Base-by-base conservation (phyloP, 257 asterid species). In the Lycium ferocissimum region DNA sequence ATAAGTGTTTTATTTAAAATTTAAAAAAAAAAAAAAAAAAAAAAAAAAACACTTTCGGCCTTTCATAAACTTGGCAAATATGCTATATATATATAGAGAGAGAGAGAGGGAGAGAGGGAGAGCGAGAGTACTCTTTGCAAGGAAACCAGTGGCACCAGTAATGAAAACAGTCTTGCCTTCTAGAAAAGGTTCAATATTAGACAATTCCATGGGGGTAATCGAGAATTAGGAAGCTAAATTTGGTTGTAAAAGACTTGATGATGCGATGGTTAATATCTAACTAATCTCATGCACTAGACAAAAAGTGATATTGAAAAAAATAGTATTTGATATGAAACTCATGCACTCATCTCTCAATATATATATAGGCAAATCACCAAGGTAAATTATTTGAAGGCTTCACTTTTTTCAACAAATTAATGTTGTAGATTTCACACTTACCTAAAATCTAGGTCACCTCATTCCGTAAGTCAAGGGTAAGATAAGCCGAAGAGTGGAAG, bases 81-180 rank as follows among this genome's bases (percentile, higher is more conserved):
- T 26, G 33, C 33, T 26, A 26, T 26, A 26, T 26, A 26, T 26
- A 26, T 26, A 26, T 26, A 40, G 45, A 40, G 45, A 40, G 45
- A 40, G 2, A 58, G 8, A 14, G 10, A 13, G 3, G 1, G 11
- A 38, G 0, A 37, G 43, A 71, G 49, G 13, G 63, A 59, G 53
- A 73, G 45, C n/a, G 40, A 76, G 26, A 12, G 26, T 40, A 89
- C 93, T 53, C 85, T 92, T 92, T 37, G 92, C 95, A 1, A 91
- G 88, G 83, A 91, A 92, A 38, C 95, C 95, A 79, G 92, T 89
- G 71, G 92, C 88, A 26, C 95, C 95, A 0, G 94, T 92, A 75
- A 92, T 88, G 56, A 92, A 85, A 84, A 92, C 89, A 35, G 94
- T 86, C 86, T 88, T 91, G 78, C 89, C 92, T 81, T 90, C 89